Evolutionary conservation across 208 protist genomes (phyloP), one percentile per base, ranked within the genome.

Genomic region (Trypanosoma platydactyli): DNA sequence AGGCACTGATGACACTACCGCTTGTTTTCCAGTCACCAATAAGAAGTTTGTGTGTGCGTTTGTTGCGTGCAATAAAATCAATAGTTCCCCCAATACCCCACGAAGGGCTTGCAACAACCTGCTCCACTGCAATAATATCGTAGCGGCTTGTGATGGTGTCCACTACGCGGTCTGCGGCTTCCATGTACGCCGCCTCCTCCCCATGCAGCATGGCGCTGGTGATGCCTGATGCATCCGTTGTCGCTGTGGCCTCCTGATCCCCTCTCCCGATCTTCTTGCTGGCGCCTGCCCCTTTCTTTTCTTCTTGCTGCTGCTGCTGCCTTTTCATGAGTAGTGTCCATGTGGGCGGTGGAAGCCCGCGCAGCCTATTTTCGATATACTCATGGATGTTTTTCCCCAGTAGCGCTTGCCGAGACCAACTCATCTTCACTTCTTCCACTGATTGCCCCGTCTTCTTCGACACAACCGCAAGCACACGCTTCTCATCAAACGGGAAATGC

Each of bases 11-110:
- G 16, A 82, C 71, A 44, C 76, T 84, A 16, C 86, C 86, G n/a
- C 80, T 90, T 45, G 89, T 95, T 66, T 95, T 95, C 87, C 89
- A 95, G 69, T 95, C 89, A 13, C 84, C 89, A 38, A 95, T 88
- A 4, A 95, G 63, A 53, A 95, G 67, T n/a, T 68, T 60, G 3
- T 78, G 67, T 16, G 73, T 80, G 27, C 66, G 84, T 57, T 86
- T 86, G 77, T 93, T 83, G 9, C 82, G 79, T 16, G 72, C 89
- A 25, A 95, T 65, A 40, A 95, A 80, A 72, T 95, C 89, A 33
- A 95, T 80, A 18, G 89, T 95, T 33, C 89, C 86, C 12, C 80
- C 89, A 35, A 95, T 68, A 22, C 87, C 83, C 79, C 80, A 88
- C 22, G 50, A 58, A 24, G 84, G 79, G 2, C 73, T 64, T 7